A percentile compares a stretch with the other conserved stretches of the same genome.
Evolutionary conservation across 768 basidiomycete species (phyloP).

Genomic region (Piloderma croceum): DNA sequence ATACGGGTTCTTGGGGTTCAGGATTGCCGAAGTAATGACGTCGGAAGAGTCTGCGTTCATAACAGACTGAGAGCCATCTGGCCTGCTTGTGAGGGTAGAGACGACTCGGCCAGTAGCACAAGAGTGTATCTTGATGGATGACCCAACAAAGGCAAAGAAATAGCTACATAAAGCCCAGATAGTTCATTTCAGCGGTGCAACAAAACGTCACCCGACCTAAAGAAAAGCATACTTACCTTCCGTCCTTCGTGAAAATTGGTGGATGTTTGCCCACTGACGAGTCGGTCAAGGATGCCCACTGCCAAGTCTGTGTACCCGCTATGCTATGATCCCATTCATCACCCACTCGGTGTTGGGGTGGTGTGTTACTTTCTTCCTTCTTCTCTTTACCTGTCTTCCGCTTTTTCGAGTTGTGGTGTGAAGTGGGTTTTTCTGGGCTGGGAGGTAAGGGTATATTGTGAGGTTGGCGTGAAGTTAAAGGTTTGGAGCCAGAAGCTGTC

Average conservation of each 20-base stretch:
- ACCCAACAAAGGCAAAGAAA: slow-evolving; percentile 83
- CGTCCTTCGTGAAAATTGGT: slow-evolving; percentile 84
- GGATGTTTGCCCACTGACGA: slow-evolving; percentile 56
- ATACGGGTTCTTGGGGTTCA: slow-evolving; percentile 83
- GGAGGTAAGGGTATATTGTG: slow-evolving; percentile 30
- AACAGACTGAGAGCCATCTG: slow-evolving; percentile 16
- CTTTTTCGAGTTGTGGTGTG: slow-evolving; percentile 16
- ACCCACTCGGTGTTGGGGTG: slow-evolving; percentile 14
- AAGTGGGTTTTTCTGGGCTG: slow-evolving; percentile 19
- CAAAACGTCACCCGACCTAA: no score
- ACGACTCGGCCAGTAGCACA: slow-evolving; percentile 70
- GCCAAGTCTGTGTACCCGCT: slow-evolving; percentile 38
- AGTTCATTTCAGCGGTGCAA: slow-evolving; percentile 7
- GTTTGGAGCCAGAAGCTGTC: neutral
- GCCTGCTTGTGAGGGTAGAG: slow-evolving; percentile 67
- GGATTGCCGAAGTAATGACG: slow-evolving; percentile 63
- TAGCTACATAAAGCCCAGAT: slow-evolving; percentile 45
- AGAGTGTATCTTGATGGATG: slow-evolving; percentile 83
- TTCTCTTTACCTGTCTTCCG: slow-evolving; percentile 41
- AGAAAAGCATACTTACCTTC: slow-evolving; percentile 48
- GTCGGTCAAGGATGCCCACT: slow-evolving; percentile 71
- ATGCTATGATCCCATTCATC: slow-evolving; percentile 8
- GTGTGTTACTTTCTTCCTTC: slow-evolving; percentile 38
- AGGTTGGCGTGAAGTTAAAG: slow-evolving; percentile 37
- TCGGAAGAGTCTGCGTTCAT: slow-evolving; percentile 36